These are phyloP conservation scores for Ceratocystiopsis minuta DNA, from an alignment of 2,329 filamentous ascomycete genomes.

Conservation along the genomic window DNA sequence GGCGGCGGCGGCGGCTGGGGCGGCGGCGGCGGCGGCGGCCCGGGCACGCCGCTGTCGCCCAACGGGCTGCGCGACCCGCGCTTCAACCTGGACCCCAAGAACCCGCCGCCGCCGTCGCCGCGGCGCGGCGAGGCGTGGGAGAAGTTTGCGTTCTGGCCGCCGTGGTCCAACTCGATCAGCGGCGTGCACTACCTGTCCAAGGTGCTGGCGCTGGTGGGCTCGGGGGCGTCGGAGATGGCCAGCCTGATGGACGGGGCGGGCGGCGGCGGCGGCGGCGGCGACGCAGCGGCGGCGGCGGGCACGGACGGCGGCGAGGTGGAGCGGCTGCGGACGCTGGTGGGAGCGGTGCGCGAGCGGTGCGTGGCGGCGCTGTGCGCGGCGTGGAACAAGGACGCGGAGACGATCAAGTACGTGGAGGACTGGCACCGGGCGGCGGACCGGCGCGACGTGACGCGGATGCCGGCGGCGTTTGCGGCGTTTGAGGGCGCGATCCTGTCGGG, in stretches of 20 bases:
- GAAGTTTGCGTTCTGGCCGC: slow-evolving; percentile 90
- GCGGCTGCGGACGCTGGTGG: slow-evolving; percentile 56
- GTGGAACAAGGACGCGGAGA: slow-evolving; percentile 87
- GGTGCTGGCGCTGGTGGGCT: slow-evolving; percentile 67
- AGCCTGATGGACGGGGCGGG: slow-evolving; percentile 41
- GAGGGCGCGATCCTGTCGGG: slow-evolving; percentile 66
- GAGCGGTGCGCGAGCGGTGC: slow-evolving; percentile 64
- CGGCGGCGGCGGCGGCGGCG: slow-evolving; percentile 34
- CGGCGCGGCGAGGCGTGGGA: slow-evolving; percentile 77
- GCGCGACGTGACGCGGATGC: slow-evolving; percentile 81
- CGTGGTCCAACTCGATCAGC: slow-evolving; percentile 76
- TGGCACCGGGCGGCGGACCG: slow-evolving; percentile 74
- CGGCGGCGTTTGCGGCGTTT: slow-evolving; percentile 67
- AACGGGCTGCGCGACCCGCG: slow-evolving; percentile 48
- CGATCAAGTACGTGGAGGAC: slow-evolving; percentile 81
- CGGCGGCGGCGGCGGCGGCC: neutral
- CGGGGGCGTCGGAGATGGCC: slow-evolving; percentile 72
- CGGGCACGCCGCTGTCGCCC: slow-evolving; percentile 26
- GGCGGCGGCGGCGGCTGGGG: neutral
- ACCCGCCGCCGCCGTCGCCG: slow-evolving; percentile 58
- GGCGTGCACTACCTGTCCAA: slow-evolving; percentile 81
- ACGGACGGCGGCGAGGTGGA: slow-evolving; percentile 44
- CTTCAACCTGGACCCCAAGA: slow-evolving; percentile 64
- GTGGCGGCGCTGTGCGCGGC: slow-evolving; percentile 72
- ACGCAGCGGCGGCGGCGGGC: slow-evolving; percentile 13